These are phyloP conservation scores for Solanum arcanum DNA, from an alignment of 257 asterid genomes.

Conservation along the genomic window DNA sequence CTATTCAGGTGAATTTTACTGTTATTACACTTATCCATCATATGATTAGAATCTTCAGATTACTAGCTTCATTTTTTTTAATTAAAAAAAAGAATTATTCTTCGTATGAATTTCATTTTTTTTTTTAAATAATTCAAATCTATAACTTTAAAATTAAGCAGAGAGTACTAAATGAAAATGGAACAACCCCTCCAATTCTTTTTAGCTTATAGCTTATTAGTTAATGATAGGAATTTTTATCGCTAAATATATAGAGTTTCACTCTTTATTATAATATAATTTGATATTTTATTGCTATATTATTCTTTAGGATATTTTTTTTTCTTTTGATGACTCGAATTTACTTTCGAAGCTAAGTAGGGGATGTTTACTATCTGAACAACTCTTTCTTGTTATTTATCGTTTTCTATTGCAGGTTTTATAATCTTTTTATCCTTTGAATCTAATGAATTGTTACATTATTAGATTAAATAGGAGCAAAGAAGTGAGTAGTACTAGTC, in stretches of 20 bases:
- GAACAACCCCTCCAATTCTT: not conserved
- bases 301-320: no score
- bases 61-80: not conserved
- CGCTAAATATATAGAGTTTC: no score
- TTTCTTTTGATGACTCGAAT: no score
- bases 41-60: not conserved
- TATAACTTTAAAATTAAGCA: not conserved
- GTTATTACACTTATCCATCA: not conserved
- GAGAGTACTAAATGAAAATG: not conserved
- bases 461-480: not conserved
- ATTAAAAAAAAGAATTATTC: accelerated
- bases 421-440: not conserved
- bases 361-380: no score
- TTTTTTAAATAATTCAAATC: not conserved
- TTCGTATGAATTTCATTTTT: no score
- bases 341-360: no score
- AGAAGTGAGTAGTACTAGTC: no score
- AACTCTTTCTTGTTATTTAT: no score
- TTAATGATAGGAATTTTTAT: not conserved
- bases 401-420: no score
- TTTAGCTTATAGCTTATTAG: not conserved
- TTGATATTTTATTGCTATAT: not conserved
- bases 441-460: not conserved
- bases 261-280: not conserved
- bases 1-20: not conserved